Conservation (phyloP, 768 basidiomycete genomes). For the Leccinum subtestaceum region DNA sequence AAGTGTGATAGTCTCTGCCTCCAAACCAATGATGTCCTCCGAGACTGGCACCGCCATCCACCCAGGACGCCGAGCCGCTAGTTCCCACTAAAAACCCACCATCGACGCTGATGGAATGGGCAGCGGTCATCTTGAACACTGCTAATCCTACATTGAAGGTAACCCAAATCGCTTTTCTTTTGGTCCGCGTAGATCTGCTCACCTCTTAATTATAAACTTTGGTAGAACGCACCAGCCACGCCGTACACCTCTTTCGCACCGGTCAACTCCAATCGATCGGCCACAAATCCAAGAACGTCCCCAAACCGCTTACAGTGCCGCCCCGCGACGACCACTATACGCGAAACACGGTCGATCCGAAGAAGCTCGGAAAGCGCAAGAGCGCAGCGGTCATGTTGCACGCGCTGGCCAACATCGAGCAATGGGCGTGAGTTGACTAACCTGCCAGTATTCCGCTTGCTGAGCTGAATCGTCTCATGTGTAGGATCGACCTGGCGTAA, state of each 20-base stretch:
- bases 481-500: too few species aligned
- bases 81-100: conserved; percentile 23
- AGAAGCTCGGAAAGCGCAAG: conserved; percentile 56
- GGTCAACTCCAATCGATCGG: too few species aligned
- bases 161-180: neutral
- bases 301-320: too few species aligned
- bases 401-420: neutral
- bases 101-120: conserved; percentile 78
- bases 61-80: neutral
- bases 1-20: neutral
- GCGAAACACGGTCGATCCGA: conserved; percentile 21
- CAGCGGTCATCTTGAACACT: conserved; percentile 75
- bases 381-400: conserved; percentile 37
- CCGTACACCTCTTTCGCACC: too few species aligned
- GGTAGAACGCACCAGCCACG: too few species aligned
- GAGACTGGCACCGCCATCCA: neutral
- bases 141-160: conserved; percentile 23
- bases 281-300: too few species aligned
- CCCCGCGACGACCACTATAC: too few species aligned
- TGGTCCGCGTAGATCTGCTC: neutral
- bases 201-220: too few species aligned
- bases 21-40: neutral
- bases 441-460: too few species aligned
- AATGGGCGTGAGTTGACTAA: neutral
- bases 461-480: too few species aligned